These are phyloP conservation scores for Globisporangium perplexum DNA, from an alignment of 352 stramenopile genomes.

Conservation along the genomic window DNA sequence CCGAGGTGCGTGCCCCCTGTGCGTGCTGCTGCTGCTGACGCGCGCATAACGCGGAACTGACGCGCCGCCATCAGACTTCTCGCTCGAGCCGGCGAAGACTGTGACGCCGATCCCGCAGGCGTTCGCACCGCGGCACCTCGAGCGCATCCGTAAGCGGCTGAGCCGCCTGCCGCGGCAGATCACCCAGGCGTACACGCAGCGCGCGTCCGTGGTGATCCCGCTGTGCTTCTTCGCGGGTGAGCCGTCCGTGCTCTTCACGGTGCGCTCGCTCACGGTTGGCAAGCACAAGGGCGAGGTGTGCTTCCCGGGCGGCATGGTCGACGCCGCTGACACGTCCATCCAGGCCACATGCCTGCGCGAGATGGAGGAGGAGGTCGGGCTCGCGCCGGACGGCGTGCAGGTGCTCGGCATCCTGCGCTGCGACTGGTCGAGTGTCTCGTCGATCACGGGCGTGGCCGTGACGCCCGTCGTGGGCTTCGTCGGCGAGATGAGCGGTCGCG, in stretches of 20 bases:
- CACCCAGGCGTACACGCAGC: constrained; percentile 87
- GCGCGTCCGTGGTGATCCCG: constrained; percentile 93
- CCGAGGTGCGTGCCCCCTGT: constrained; percentile 31
- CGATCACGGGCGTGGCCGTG: constrained; percentile 96
- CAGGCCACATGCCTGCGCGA: constrained; percentile 95
- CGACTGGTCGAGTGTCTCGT: constrained; percentile 94
- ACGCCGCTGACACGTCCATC: constrained; percentile 90
- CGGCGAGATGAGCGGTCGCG: constrained; percentile 89
- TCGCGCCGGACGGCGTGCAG: constrained; percentile 71
- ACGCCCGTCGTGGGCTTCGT: constrained; percentile 96
- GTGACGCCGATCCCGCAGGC: constrained; percentile 53
- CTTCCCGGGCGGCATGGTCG: constrained; percentile 95
- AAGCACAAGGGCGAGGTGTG: constrained; percentile 96
- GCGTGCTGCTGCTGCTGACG: no score
- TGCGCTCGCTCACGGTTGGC: constrained; percentile 86
- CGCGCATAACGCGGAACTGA: no score
- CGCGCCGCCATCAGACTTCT: constrained; percentile 26
- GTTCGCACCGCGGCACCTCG: constrained; percentile 85
- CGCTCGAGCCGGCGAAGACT: constrained; percentile 27
- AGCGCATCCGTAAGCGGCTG: constrained; percentile 93
- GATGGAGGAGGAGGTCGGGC: constrained; percentile 97
- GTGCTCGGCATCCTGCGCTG: constrained; percentile 94
- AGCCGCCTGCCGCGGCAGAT: constrained; percentile 93
- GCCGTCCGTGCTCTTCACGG: constrained; percentile 95
- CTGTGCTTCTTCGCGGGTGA: constrained; percentile 95